Conservation (phyloP, 257 asterid species). For the Jacaranda mimosifolia region DNA sequence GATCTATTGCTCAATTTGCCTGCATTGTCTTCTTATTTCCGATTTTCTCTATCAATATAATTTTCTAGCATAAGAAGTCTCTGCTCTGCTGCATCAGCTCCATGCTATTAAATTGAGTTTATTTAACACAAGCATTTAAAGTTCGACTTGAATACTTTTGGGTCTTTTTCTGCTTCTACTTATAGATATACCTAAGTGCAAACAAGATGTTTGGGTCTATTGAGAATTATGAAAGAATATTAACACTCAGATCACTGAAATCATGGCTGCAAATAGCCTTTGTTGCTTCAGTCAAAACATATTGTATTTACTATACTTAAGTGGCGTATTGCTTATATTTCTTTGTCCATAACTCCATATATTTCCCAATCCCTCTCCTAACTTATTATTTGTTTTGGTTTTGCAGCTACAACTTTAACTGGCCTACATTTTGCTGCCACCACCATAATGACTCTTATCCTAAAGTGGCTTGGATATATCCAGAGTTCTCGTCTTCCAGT, state of each 20-base stretch:
- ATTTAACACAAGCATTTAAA: conserved; percentile 2
- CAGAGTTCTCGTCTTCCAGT: conserved; percentile 63
- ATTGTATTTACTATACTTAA: not conserved
- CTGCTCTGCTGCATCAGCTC: not conserved
- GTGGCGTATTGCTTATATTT: not conserved
- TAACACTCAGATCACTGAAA: too few relatives aligned
- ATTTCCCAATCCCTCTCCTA: not conserved
- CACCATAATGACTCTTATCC: conserved; percentile 62
- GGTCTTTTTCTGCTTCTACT: not conserved
- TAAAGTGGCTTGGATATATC: conserved; percentile 66
- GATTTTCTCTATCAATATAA: not conserved
- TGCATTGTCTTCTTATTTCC: not conserved
- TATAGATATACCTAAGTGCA: too few relatives aligned
- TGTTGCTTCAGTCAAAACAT: not conserved
- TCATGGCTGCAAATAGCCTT: too few relatives aligned
- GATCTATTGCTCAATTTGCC: not conserved
- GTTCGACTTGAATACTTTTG: not conserved
- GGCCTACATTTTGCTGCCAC: conserved; percentile 78
- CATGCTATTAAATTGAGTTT: not conserved
- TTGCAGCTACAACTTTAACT: conserved; percentile 76
- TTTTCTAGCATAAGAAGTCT: conserved; percentile 1
- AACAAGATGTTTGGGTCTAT: too few relatives aligned
- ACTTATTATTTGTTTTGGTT: not conserved
- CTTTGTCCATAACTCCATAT: not conserved
- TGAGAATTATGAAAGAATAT: too few relatives aligned